These are phyloP conservation scores for Saccharomycopsis hybrid DNA, from an alignment of 1,139 yeast species.

Conservation along the genomic window DNA sequence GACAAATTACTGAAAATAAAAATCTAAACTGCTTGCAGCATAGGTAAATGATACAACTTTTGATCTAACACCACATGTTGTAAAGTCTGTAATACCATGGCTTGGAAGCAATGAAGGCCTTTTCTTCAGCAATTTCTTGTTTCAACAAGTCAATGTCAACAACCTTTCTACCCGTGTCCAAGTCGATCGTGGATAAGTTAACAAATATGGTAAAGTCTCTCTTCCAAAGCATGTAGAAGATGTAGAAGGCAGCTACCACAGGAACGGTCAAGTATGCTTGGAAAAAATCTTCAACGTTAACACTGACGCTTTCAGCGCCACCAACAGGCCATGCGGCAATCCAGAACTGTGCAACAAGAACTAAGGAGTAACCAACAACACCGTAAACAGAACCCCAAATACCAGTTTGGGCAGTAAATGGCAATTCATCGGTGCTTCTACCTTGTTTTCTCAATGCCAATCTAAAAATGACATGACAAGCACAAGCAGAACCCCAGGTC, in stretches of 20 bases:
- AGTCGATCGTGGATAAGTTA: constrained; percentile 49
- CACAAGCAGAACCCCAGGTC: constrained; percentile 61
- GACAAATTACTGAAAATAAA: neutral
- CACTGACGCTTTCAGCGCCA: constrained; percentile 27
- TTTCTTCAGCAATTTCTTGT: constrained; percentile 62
- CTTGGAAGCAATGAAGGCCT: constrained; percentile 41
- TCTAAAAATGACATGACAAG: constrained; percentile 58
- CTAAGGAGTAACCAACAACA: constrained; percentile 39
- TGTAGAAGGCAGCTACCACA: constrained; percentile 49
- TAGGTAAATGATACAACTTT: too few relatives aligned
- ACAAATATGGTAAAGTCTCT: constrained; percentile 44
- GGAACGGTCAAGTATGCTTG: constrained; percentile 57
- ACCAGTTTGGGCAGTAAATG: constrained; percentile 51
- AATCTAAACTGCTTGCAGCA: neutral
- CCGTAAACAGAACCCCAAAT: constrained; percentile 49
- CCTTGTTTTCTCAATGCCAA: constrained; percentile 48
- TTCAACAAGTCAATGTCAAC: constrained; percentile 56
- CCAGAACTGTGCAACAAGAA: constrained; percentile 60
- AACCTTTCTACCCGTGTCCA: constrained; percentile 67
- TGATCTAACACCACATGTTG: constrained; percentile 45
- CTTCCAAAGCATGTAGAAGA: constrained; percentile 51
- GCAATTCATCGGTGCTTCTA: constrained; percentile 45
- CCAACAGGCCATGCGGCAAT: constrained; percentile 55
- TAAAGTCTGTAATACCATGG: constrained; percentile 49
- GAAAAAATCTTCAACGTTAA: constrained; percentile 55